Evolutionary conservation across 2,329 filamentous ascomycete species (phyloP).

Genomic region (Mariannaea elegans): DNA sequence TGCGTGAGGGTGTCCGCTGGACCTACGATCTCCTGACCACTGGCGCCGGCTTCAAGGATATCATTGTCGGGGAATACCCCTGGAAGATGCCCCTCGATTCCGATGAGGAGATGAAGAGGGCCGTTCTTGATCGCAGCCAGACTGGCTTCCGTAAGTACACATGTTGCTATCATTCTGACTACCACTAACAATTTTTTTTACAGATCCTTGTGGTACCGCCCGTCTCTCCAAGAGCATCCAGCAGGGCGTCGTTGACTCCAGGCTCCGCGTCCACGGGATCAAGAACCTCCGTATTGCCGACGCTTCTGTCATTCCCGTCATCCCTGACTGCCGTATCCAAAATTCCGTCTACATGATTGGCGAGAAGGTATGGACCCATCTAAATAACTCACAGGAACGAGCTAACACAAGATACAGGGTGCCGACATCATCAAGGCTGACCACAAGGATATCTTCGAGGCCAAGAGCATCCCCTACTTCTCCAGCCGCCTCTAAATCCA

Average conservation of each 20-base stretch:
- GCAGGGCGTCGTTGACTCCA: conserved; percentile 34
- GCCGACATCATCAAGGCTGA: conserved; percentile 27
- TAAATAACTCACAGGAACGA: too few relatives aligned
- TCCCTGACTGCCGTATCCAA: conserved; percentile 46
- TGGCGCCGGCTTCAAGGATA: conserved; percentile 65
- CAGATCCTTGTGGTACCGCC: conserved; percentile 62
- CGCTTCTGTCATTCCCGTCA: conserved; percentile 56
- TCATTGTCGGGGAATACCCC: conserved; percentile 63
- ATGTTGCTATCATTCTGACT: background rate
- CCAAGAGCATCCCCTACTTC: background rate
- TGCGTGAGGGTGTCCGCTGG: conserved; percentile 66
- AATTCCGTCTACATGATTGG: conserved; percentile 65
- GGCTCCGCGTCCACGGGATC: conserved; percentile 25
- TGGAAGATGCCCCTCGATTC: conserved; percentile 66
- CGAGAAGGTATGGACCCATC: conserved; percentile 53
- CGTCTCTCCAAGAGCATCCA: conserved; percentile 60
- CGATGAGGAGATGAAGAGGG: conserved; percentile 64
- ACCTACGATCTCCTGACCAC: conserved; percentile 65
- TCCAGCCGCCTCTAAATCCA: conserved; percentile 4
- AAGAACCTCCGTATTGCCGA: conserved; percentile 27
- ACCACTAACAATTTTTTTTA: too few relatives aligned
- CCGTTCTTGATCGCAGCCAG: conserved; percentile 66
- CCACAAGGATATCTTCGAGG: conserved; percentile 11
- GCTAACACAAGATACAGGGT: conserved; percentile 14
- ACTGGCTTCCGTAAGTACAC: conserved; percentile 56